phyloP scores from a whole-genome alignment of 2,329 filamentous ascomycete species.

The Zymoseptoria ardabiliae region DNA sequence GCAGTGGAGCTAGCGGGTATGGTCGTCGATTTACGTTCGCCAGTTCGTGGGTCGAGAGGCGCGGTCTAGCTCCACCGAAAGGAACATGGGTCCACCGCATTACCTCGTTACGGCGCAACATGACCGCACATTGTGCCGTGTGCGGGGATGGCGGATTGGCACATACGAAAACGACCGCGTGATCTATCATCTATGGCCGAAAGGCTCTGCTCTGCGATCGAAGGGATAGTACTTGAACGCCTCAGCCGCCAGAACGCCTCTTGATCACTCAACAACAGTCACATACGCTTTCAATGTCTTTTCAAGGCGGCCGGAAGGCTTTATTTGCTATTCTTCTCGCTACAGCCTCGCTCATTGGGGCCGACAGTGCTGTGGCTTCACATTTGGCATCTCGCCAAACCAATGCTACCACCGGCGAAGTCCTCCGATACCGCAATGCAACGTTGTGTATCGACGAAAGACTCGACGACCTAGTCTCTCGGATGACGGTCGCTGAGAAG shows the following conservation, averaged over 20 bases:
- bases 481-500: constrained; percentile 45
- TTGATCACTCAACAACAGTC: background rate
- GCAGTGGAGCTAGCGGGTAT: background rate
- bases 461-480: constrained; percentile 39
- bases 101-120: background rate
- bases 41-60: too few species aligned
- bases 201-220: background rate
- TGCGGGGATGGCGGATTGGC: background rate
- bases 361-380: background rate
- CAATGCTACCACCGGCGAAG: background rate
- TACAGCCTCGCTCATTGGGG: background rate
- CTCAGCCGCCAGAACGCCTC: background rate
- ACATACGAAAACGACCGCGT: background rate
- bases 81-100: too few species aligned
- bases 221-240: background rate
- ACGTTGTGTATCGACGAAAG: constrained; percentile 39
- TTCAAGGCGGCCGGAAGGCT: background rate
- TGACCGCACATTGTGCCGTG: background rate
- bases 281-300: background rate
- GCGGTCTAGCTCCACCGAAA: too few species aligned
- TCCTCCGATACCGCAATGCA: constrained; percentile 31
- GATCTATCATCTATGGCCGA: background rate
- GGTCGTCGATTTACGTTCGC: background rate
- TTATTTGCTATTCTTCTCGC: background rate
- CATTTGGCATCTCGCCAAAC: background rate